These are phyloP conservation scores for Aspergillus clavatus DNA, from an alignment of 2,329 filamentous ascomycete species.

Conservation along the genomic window DNA sequence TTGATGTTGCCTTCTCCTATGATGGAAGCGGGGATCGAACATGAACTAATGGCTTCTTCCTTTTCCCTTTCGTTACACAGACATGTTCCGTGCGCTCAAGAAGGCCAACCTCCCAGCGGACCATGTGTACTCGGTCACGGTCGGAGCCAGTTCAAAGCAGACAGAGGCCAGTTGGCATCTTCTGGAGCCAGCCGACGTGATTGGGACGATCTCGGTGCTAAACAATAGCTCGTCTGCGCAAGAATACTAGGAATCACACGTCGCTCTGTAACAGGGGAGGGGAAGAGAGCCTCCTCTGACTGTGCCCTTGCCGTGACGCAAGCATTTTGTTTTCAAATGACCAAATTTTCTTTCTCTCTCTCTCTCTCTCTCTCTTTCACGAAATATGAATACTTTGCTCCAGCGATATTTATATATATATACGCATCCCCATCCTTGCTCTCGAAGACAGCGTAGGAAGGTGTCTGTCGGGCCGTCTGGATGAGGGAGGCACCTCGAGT, in stretches of 20 bases:
- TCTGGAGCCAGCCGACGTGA: conserved; percentile 81
- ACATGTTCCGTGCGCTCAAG: conserved; percentile 77
- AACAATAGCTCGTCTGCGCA: conserved; percentile 40
- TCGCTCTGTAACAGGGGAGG: too few relatives aligned
- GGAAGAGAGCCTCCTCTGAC: too few relatives aligned
- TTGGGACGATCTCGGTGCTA: conserved; percentile 58
- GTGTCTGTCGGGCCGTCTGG: too few relatives aligned
- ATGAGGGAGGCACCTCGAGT: too few relatives aligned
- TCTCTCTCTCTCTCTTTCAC: too few relatives aligned
- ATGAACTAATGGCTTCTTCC: too few relatives aligned
- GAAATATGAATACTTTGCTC: neutral
- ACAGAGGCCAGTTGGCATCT: conserved; percentile 88
- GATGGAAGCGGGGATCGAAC: too few relatives aligned
- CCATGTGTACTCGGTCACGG: conserved; percentile 83
- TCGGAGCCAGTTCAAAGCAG: conserved; percentile 86
- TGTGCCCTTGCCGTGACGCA: too few relatives aligned
- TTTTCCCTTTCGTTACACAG: conserved; percentile 34
- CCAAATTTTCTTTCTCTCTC: too few relatives aligned
- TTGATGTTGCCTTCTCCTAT: too few relatives aligned
- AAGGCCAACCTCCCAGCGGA: conserved; percentile 53
- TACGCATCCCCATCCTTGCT: neutral
- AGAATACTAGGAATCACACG: conserved; percentile 18
- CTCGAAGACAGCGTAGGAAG: neutral
- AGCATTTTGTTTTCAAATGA: too few relatives aligned
- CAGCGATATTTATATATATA: neutral